Base-by-base conservation (phyloP, 2,329 filamentous ascomycete species). In the Westerdykella ornata region DNA sequence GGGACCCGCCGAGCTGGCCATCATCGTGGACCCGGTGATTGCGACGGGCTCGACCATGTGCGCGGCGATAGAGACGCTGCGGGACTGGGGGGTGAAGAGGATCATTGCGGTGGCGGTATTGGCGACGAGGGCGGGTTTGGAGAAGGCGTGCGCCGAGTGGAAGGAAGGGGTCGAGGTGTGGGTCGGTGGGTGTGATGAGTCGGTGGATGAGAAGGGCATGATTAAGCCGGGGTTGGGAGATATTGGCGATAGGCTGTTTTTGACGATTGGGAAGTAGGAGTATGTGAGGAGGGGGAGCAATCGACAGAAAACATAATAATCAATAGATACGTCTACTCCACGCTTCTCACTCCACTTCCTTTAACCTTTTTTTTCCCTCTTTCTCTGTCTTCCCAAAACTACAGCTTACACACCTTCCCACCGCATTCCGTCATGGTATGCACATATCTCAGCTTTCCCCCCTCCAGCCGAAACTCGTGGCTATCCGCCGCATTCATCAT, bases 21-120 rank as follows among this genome's bases (percentile, higher is more conserved):
- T 96, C 60, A 72, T 96, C 41, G 78, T 95, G 36, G 90, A 97
- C 62, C 92, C 90, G 3, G 80, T 97, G 53, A 94, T 97, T 60
- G 92, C 90, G 1, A 97, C 92, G 0, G 90, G 90, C 29, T 88
- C 87, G 1, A 97, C 90, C 2, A 86, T 86, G 44, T 83, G 81
- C 20, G 90, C 90, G 0, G 90, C 90, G 4, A 94, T 97, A 59
- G 85, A 92, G 60, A 88, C 87, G 1, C 72, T 97, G 44, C 78
- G 76, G 40, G 89, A 97, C 61, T 97, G 90, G 89, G 90, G 90
- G 19, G 87, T 88, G n/a, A 76, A 83, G 68, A 76, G 78, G 45
- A 81, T 97, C 41, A 69, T 95, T 32, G 78, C 95, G 31, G 69
- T 94, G 19, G 77, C 79, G 34, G 77, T 97, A 18, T 64, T 96